Conservation (phyloP, 306 rosid species). For the Cicer cuneatum region DNA sequence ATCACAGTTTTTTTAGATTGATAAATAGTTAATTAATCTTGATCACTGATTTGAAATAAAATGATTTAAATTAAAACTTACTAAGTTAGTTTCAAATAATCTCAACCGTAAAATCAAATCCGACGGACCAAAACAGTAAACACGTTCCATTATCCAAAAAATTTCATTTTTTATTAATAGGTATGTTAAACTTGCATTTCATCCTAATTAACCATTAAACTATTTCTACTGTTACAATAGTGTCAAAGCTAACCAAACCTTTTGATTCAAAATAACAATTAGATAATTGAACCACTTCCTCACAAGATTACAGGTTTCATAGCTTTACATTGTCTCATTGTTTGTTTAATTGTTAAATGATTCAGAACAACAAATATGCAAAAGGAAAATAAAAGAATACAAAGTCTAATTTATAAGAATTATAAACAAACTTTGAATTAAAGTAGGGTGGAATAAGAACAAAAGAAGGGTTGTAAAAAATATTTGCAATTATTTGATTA, state of each 20-base stretch:
- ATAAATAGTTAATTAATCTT: too few species aligned
- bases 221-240: too few species aligned
- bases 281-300: neutral
- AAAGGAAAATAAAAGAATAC: neutral
- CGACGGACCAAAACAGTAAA: too few species aligned
- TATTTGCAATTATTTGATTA: too few species aligned
- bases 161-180: neutral
- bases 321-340: neutral
- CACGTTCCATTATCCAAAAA: neutral
- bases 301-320: neutral
- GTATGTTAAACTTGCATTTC: neutral
- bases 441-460: neutral
- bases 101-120: too few species aligned
- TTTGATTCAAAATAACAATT: neutral
- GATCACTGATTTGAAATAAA: too few species aligned
- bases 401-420: neutral
- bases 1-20: too few species aligned
- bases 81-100: too few species aligned
- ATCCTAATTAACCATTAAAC: neutral
- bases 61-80: too few species aligned
- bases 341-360: neutral
- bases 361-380: neutral
- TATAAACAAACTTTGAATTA: neutral
- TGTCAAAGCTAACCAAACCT: neutral
- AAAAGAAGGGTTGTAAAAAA: too few species aligned